Evolutionary conservation across 805 yeast genomes (phyloP).

Genomic region (Kuraishia hungarica): DNA sequence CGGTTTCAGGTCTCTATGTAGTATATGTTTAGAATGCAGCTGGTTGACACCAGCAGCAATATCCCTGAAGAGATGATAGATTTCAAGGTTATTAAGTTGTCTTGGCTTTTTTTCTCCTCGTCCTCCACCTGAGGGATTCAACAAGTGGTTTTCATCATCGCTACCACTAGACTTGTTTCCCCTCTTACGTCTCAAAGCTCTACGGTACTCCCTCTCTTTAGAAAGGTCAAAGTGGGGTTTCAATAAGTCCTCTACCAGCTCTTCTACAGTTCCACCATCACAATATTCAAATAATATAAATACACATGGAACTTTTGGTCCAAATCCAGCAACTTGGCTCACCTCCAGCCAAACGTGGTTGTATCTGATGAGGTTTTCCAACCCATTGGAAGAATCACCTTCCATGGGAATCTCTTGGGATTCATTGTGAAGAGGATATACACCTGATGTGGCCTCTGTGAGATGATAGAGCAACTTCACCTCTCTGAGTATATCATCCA

Average conservation of each 20-base stretch:
- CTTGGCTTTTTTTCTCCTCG: slow-evolving; percentile 8
- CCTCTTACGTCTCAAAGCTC: slow-evolving; percentile 9
- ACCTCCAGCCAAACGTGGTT: slow-evolving; percentile 91
- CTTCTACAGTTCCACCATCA: slow-evolving; percentile 81
- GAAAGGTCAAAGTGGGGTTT: slow-evolving; percentile 28
- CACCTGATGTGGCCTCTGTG: slow-evolving; percentile 20
- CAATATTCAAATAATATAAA: slow-evolving; percentile 83
- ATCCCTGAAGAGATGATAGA: slow-evolving; percentile 60
- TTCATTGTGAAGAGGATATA: background rate
- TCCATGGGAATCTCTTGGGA: slow-evolving; percentile 1
- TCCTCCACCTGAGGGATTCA: background rate
- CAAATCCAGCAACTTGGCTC: slow-evolving; percentile 41
- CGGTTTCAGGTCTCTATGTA: slow-evolving; percentile 88
- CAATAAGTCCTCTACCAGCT: slow-evolving; percentile 33
- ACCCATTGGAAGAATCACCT: slow-evolving; percentile 12
- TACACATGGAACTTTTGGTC: slow-evolving; percentile 51
- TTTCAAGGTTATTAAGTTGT: slow-evolving; percentile 45
- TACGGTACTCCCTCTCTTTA: slow-evolving; percentile 25
- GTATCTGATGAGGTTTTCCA: slow-evolving; percentile 63
- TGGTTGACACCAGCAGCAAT: slow-evolving; percentile 63
- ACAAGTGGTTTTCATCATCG: too few relatives aligned
- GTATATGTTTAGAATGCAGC: slow-evolving; percentile 63
- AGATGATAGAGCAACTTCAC: slow-evolving; percentile 61
- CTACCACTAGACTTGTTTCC: slow-evolving; percentile 7
- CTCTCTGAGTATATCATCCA: slow-evolving; percentile 65